Conservation (phyloP, 2,329 filamentous ascomycete species). For the Macrophomina pseudophaseolina region DNA sequence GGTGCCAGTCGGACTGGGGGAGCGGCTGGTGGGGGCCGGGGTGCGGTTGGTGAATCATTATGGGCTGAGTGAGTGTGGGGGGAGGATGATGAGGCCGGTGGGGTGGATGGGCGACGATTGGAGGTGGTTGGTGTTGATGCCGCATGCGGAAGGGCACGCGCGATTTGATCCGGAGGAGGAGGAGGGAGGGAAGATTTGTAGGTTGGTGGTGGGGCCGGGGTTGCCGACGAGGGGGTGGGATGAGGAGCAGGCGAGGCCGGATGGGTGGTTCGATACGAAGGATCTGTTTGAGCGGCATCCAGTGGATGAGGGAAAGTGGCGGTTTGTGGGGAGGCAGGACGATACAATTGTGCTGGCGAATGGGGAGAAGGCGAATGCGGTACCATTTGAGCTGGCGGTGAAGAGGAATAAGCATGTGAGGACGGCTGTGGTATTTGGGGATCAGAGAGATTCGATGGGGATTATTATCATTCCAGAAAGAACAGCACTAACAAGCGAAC, state of each 20-base stretch:
- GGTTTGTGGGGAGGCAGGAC: conserved; percentile 53
- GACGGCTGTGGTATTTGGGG: conserved; percentile 64
- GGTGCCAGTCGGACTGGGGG: conserved; percentile 64
- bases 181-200: background rate
- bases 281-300: conserved; percentile 55
- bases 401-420: conserved; percentile 58
- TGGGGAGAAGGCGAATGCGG: conserved; percentile 56
- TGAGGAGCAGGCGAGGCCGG: conserved; percentile 30
- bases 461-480: conserved; percentile 59
- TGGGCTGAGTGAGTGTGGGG: conserved; percentile 64
- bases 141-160: conserved; percentile 47
- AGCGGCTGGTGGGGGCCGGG: conserved; percentile 57
- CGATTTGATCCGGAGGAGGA: conserved; percentile 33
- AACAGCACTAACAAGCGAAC: conserved; percentile 47
- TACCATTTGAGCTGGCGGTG: conserved; percentile 59
- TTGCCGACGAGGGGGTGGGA: background rate
- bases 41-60: conserved; percentile 64
- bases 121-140: conserved; percentile 60
- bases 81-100: conserved; percentile 62
- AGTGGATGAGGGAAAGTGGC: conserved; percentile 49
- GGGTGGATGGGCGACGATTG: conserved; percentile 54
- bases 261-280: conserved; percentile 41
- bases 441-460: conserved; percentile 58
- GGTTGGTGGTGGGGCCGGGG: background rate
- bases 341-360: conserved; percentile 55